A percentile compares a stretch with the other conserved stretches of the same genome.
Evolutionary conservation across 1,284 basidiomycete species (phyloP).

Genomic region (Apiotrichum porosum): DNA sequence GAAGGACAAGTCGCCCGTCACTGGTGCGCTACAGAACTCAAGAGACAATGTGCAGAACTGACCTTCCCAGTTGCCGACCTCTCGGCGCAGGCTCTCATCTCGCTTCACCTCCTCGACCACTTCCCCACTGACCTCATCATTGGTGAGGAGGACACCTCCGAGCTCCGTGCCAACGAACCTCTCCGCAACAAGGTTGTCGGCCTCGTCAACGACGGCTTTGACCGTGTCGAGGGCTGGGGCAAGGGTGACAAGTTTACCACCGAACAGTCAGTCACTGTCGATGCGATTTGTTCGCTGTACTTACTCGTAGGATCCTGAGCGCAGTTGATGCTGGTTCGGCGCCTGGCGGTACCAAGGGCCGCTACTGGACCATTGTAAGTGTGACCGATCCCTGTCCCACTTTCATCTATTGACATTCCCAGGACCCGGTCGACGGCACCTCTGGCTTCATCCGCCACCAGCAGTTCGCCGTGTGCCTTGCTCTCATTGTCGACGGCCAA

Average conservation of each 20-base stretch:
- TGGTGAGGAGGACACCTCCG: conserved; percentile 89
- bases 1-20: conserved; percentile 92
- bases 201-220: conserved; percentile 78
- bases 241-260: conserved; percentile 33
- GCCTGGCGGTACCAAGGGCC: conserved; percentile 66
- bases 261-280: conserved; percentile 51
- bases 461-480: conserved; percentile 95
- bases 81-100: conserved; percentile 83
- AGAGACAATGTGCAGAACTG: too few species aligned
- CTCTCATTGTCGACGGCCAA: conserved; percentile 76
- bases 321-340: conserved; percentile 83
- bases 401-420: conserved; percentile 3
- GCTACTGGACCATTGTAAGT: conserved; percentile 60
- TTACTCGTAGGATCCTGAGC: conserved; percentile 59
- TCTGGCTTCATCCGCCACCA: conserved; percentile 83
- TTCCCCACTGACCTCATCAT: conserved; percentile 87
- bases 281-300: background rate
- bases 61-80: conserved; percentile 78
- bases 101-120: conserved; percentile 64
- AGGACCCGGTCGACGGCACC: conserved; percentile 46
- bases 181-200: conserved; percentile 68
- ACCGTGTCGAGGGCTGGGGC: conserved; percentile 37
- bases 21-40: conserved; percentile 60
- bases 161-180: conserved; percentile 58
- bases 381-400: too few species aligned